A percentile compares a stretch with the other conserved stretches of the same genome.
Evolutionary conservation across 2,329 filamentous ascomycete species (phyloP).

Genomic region (Diaporthe eres): DNA sequence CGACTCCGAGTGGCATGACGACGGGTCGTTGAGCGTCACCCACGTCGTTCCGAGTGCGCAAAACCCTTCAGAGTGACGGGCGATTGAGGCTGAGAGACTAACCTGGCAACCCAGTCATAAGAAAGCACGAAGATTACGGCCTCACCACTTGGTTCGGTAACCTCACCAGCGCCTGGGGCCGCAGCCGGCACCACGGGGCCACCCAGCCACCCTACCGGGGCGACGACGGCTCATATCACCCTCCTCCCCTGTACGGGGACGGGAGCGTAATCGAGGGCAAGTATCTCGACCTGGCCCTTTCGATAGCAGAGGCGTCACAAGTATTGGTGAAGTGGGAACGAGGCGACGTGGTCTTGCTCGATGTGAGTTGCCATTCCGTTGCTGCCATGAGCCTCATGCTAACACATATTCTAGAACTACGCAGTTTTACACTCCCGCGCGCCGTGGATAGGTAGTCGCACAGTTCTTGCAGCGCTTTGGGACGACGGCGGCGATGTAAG

Average conservation of each 20-base stretch:
- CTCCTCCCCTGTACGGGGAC: slow-evolving; percentile 51
- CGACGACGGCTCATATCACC: slow-evolving; percentile 53
- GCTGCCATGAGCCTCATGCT: neutral
- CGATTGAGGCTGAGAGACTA: neutral
- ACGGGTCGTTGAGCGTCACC: slow-evolving; percentile 52
- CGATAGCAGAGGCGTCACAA: slow-evolving; percentile 47
- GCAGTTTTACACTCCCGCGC: slow-evolving; percentile 52
- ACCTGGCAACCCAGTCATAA: slow-evolving; percentile 44
- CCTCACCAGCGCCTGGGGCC: slow-evolving; percentile 53
- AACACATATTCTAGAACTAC: slow-evolving; percentile 47
- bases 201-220: slow-evolving; percentile 50
- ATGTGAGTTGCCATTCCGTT: slow-evolving; percentile 45
- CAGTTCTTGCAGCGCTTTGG: slow-evolving; percentile 52
- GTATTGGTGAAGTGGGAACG: slow-evolving; percentile 49
- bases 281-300: slow-evolving; percentile 49
- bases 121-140: slow-evolving; percentile 48
- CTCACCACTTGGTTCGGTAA: slow-evolving; percentile 52
- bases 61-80: too few species aligned
- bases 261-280: slow-evolving; percentile 48
- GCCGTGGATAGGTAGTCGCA: slow-evolving; percentile 50
- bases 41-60: slow-evolving; percentile 50
- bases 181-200: slow-evolving; percentile 51
- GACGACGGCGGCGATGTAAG: slow-evolving; percentile 43
- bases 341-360: slow-evolving; percentile 50
- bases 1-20: slow-evolving; percentile 52